Base-by-base conservation (phyloP, 495 filamentous ascomycete species). In the Penicillium mononematosum region DNA sequence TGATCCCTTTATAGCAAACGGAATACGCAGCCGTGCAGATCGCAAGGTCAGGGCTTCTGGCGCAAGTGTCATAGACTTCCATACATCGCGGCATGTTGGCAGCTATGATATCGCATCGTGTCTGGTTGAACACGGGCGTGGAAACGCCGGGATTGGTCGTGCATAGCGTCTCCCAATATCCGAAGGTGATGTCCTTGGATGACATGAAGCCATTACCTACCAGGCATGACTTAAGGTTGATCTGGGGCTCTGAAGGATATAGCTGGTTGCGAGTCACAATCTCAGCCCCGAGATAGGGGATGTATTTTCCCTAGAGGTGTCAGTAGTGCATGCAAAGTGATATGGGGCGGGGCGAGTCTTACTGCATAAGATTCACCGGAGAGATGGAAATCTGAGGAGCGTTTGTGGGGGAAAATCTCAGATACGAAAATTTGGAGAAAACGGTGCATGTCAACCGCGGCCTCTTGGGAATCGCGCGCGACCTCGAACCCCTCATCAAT, bases 91-190 rank as follows among this genome's bases (percentile, higher is more conserved):
- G 74, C 54, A 77, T 65, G 43, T 72, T 74, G 0, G 66, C 56
- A 3, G 75, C 74, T 57, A 78, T 70, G 32, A 74, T 75, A 47
- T 78, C 70, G 50, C 75, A 78, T 43, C 75, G 61, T 0, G 75
- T 77, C 22, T 66, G 38, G 50, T 77, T 78, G 64, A 77, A 77
- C 1, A 78, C 61, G 19, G 74, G 74, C n/a, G 58, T 52, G 4
- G 59, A 20, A 47, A 77, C 62, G 20, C 69, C 71, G 2, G 74
- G 74, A 44, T 78, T 77, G 3, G 73, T 76, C 0, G 71, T 76
- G 58, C 75, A 77, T 12, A 77, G 70, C 0, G 75, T 77, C 60
- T 77, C 74, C 70, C 71, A 78, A 56, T 77, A 75, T 17, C 75
- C 74, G 47, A 67, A 78, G 10, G 39, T 45, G 0, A 62, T 55